A percentile compares a stretch with the other conserved stretches of the same genome.
These are phyloP conservation scores for Cryoendolithus antarcticus DNA, from an alignment of 2,329 filamentous ascomycete genomes.

Conservation along the genomic window DNA sequence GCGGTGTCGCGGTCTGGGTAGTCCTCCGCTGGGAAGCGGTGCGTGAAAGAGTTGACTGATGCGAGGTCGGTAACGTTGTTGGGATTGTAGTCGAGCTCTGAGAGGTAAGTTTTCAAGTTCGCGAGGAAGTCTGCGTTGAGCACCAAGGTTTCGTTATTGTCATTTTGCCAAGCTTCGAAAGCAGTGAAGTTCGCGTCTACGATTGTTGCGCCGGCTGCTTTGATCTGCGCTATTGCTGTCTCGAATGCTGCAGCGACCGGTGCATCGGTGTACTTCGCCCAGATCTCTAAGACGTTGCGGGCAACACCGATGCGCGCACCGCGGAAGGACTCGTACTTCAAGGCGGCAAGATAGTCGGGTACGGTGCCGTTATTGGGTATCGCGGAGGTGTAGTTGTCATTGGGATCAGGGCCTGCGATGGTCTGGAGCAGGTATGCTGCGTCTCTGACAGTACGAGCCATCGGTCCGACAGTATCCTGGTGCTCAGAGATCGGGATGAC, in stretches of 20 bases:
- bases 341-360: conserved; percentile 36
- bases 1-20: conserved; percentile 48
- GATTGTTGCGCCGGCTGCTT: conserved; percentile 45
- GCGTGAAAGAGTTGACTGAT: conserved; percentile 45
- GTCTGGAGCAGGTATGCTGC: conserved; percentile 45
- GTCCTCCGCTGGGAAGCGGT: conserved; percentile 39
- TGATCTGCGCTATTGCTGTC: conserved; percentile 39
- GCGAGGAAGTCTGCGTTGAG: conserved; percentile 47
- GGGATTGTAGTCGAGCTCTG: conserved; percentile 45
- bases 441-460: conserved; percentile 47
- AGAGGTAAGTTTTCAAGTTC: conserved; percentile 46
- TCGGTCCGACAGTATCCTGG: conserved; percentile 45
- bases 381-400: conserved; percentile 46
- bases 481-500: conserved; percentile 53
- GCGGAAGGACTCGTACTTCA: conserved; percentile 32
- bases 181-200: conserved; percentile 49
- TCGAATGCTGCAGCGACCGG: conserved; percentile 45
- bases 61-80: conserved; percentile 39
- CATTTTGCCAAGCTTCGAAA: conserved; percentile 32
- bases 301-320: conserved; percentile 54
- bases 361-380: conserved; percentile 52
- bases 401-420: conserved; percentile 42
- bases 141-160: conserved; percentile 32
- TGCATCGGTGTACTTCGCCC: conserved; percentile 20
- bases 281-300: conserved; percentile 41